Percentiles rank a stretch among this genome's conserved stretches.
Evolutionary conservation across 257 asterid genomes (phyloP).

Genomic region (Nicotiana sylvestris): DNA sequence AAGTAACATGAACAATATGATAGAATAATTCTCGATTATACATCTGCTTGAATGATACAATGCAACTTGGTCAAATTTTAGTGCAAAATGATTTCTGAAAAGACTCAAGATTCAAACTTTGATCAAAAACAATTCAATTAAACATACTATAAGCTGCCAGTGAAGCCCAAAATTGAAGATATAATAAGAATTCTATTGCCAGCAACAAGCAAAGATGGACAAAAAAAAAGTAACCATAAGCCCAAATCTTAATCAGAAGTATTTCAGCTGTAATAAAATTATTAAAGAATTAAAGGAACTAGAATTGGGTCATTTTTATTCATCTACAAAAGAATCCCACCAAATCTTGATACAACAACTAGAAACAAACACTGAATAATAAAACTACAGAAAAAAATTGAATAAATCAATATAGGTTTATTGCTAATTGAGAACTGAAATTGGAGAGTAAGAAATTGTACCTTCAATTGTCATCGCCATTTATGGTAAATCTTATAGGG

Average conservation of each 20-base stretch:
- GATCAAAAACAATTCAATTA: not conserved
- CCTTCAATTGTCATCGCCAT: slow-evolving; percentile 95
- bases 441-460: slow-evolving; percentile 18
- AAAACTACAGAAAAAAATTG: not conserved
- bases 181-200: not conserved
- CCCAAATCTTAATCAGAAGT: not conserved
- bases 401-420: not conserved
- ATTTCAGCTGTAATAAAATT: not conserved
- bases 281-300: not conserved
- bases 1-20: not conserved
- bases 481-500: slow-evolving; percentile 13
- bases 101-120: not conserved
- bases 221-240: not conserved
- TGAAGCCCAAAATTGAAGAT: not conserved
- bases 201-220: not conserved
- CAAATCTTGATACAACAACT: not conserved
- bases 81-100: not conserved
- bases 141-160: not conserved
- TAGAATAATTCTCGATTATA: not conserved
- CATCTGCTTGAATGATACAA: not conserved
- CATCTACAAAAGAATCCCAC: not conserved
- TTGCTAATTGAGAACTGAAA: not conserved
- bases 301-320: not conserved
- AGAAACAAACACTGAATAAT: not conserved
- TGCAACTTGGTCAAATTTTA: not conserved